Base-by-base conservation (phyloP, 805 yeast species). In the Starmerella sirachaensis region DNA sequence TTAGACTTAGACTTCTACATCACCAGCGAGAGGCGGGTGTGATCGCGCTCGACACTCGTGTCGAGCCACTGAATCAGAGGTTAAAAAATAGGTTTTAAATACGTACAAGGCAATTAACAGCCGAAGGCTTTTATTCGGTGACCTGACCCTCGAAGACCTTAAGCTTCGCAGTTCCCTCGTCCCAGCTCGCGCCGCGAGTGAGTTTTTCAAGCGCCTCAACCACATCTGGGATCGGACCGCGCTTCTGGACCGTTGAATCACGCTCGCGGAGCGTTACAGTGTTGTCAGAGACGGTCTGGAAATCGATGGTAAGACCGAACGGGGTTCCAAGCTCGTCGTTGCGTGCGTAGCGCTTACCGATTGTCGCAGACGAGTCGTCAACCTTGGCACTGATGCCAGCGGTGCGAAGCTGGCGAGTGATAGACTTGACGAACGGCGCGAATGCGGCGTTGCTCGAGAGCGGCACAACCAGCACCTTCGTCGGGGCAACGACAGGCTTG, bases 301-400 rank as follows among this genome's bases (percentile, higher is more conserved):
- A 88, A 63, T 88, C 98, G 53, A 88, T 80, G 48, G 98, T 88
- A 63, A 88, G 75, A 61, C 98, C 98, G 59, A 91, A 91, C 52
- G 98, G 98, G 38, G 97, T 91, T 63, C 98, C 98, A 57, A 88
- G 72, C 68, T 88, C 98, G 63, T 88, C 98, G 62, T 88, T 88
- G 68, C 98, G 82, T 47, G 98, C 85, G 56, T 88, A 88, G 66
- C 98, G 79, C 68, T 86, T 83, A 66, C 98, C 98, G 54, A 88
- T 91, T 22, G 97, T 82, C 16, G 94, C 96, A 50, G 93, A 81
- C 8, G 96, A 84, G 61, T 88, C 97, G 60, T 91, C 98, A 42
- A 88, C 78, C 71, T 86, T 88, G 71, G 86, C 83, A 50, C 96
- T 88, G 52, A 91, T 76, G 61, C 85, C 88, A 45, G 74, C 76